A percentile compares a stretch with the other conserved stretches of the same genome.
Conservation (phyloP, 768 basidiomycete genomes). For the Lactarius sanguifluus region DNA sequence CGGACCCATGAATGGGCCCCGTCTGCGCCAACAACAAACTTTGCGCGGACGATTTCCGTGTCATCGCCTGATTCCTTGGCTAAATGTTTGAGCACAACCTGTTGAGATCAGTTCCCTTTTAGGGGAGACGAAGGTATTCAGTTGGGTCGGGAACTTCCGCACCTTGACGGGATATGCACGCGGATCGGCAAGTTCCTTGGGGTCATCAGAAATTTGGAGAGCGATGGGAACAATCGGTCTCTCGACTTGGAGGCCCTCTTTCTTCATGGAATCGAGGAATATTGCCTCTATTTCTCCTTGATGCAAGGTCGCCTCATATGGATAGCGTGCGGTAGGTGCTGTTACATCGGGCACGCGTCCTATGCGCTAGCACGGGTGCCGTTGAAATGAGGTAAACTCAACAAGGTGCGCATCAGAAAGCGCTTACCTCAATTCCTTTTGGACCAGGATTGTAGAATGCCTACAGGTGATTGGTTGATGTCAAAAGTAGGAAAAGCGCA, state of each 20-base stretch:
- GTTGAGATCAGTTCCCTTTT: not conserved
- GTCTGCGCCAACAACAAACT: slow-evolving; percentile 76
- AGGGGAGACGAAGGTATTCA: too few relatives aligned
- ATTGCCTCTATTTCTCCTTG: slow-evolving; percentile 64
- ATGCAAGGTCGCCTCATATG: slow-evolving; percentile 69
- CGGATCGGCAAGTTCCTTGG: slow-evolving; percentile 44
- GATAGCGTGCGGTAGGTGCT: slow-evolving; percentile 63
- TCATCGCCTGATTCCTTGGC: slow-evolving; percentile 38
- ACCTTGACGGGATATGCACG: slow-evolving; percentile 39
- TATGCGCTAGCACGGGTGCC: slow-evolving; percentile 45
- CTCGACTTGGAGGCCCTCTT: slow-evolving; percentile 48
- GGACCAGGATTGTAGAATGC: slow-evolving; percentile 72
- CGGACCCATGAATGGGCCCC: slow-evolving; percentile 87
- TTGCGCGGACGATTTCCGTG: slow-evolving; percentile 62
- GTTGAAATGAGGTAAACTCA: not conserved
- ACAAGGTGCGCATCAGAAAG: not conserved
- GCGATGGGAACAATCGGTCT: slow-evolving; percentile 51
- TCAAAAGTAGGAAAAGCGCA: not conserved
- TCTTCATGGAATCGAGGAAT: slow-evolving; percentile 55
- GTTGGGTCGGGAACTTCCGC: not conserved
- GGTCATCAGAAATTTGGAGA: slow-evolving; percentile 47
- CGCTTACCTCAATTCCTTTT: slow-evolving; percentile 56
- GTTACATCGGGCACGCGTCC: slow-evolving; percentile 62
- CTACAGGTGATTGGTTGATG: slow-evolving; percentile 37
- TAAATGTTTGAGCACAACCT: slow-evolving; percentile 50